Evolutionary conservation across 2,329 filamentous ascomycete species (phyloP), one percentile per base, ranked within the genome.

Genomic region (Sarocladium kiliense): DNA sequence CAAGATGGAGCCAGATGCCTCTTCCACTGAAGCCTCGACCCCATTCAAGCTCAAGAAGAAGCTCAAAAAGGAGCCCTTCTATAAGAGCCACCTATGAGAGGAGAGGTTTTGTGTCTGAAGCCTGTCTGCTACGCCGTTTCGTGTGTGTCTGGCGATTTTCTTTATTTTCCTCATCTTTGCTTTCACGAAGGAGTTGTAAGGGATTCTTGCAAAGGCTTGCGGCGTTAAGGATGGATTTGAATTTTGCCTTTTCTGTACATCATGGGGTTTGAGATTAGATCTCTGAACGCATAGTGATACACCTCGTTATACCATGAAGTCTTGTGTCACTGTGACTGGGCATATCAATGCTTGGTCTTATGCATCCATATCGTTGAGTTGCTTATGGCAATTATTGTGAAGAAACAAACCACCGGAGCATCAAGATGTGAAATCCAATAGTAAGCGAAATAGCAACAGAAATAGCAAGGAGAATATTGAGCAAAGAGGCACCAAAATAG

Each of bases 111-210:
- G 30, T 7, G 30, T 7, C 30, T 32, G 30, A 32, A 12, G 30
- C 30, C 6, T 6, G 30, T 12, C 30, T 32, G 23, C 5, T 27
- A 23, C n/a, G 44, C 9, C 21, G n/a, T 47, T 23, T 47, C 7
- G 41, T 25, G 6, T 21, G 16, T 32, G 44, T 32, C 44, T 32
- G 23, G 23, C 47, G 26, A 32, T 34, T 23, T 23, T 21, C 23
- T 23, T 36, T 23, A 6, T 51, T 51, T 51, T 51, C 27, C 27
- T 23, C 19, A 16, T 51, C 27, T 51, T 51, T 51, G 26, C 27
- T 51, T 51, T 47, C 25, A 51, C n/a, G 47, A 51, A 51, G 47
- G 47, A 51, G 47, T 51, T 51, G 47, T 36, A 16, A 51, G 47
- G 47, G 47, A 51, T 36, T 21, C n/a, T 51, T 51, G 27, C 47